Evolutionary conservation across 164 flowering plant species (phyloP).

Genomic region (Stephania japonica): DNA sequence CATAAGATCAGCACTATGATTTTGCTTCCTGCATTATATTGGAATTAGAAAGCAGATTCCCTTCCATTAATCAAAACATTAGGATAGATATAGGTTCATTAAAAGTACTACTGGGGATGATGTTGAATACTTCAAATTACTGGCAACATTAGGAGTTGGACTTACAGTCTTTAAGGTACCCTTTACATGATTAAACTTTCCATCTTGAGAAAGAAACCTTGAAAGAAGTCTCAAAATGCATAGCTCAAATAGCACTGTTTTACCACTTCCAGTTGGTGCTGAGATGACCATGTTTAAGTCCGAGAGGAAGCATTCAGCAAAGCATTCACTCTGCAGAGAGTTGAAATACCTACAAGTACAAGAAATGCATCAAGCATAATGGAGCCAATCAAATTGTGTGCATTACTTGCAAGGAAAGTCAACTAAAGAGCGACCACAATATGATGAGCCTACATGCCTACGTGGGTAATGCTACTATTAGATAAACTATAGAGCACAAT

Average conservation of each 20-base stretch:
- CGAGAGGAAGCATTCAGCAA: constrained; percentile 70
- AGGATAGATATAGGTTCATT: background rate
- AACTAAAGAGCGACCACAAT: background rate
- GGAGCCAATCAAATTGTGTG: background rate
- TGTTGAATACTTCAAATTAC: background rate
- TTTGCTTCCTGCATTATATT: background rate
- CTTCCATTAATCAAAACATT: background rate
- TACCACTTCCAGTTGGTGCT: constrained; percentile 99
- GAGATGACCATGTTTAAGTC: constrained; percentile 90
- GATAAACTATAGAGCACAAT: no score
- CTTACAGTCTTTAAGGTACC: constrained; percentile 90
- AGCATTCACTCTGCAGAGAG: constrained; percentile 97
- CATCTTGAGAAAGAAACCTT: constrained; percentile 62
- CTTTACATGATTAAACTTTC: constrained; percentile 54
- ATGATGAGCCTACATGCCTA: background rate
- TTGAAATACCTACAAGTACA: constrained; percentile 72
- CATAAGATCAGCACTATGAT: no score
- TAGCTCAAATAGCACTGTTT: constrained; percentile 94
- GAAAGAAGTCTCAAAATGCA: constrained; percentile 95
- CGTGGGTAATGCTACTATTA: background rate
- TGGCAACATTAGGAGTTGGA: constrained; percentile 3
- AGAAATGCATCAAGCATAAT: constrained; percentile 8
- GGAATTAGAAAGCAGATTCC: background rate
- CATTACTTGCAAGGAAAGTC: background rate
- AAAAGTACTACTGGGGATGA: background rate